Evolutionary conservation across 2,329 filamentous ascomycete species (phyloP).

Genomic region (Nothophoma quercina): DNA sequence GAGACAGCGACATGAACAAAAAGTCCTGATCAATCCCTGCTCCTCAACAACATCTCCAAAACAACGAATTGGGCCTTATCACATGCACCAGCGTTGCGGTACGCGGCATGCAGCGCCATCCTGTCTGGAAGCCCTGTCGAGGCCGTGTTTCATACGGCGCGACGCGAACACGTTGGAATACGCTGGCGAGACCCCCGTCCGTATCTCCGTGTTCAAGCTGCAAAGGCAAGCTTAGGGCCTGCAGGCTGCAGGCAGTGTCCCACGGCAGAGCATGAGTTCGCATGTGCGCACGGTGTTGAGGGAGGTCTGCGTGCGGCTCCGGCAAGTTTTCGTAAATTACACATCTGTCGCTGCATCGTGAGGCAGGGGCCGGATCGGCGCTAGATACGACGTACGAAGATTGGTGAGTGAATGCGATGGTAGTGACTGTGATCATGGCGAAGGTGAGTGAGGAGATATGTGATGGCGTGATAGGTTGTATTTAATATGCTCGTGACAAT

Average conservation of each 20-base stretch:
- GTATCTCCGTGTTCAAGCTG: constrained; percentile 4
- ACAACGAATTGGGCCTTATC: neutral
- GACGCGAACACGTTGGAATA: constrained; percentile 6
- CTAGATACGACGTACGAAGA: too few relatives aligned
- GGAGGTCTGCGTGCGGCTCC: too few relatives aligned
- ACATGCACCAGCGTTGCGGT: constrained; percentile 1
- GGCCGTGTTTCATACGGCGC: neutral
- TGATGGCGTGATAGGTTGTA: too few relatives aligned
- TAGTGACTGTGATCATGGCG: neutral
- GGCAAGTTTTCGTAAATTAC: constrained; percentile 4
- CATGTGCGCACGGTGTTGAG: too few relatives aligned
- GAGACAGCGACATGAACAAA: too few relatives aligned
- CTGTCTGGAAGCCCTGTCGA: too few relatives aligned
- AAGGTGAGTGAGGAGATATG: neutral
- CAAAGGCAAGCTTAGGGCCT: too few relatives aligned
- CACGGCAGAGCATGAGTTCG: too few relatives aligned
- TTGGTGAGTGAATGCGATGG: neutral
- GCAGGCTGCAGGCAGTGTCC: too few relatives aligned
- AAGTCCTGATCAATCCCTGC: neutral
- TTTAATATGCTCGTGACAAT: neutral
- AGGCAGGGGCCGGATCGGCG: constrained; percentile 10
- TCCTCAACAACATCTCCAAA: neutral
- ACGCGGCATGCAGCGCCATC: constrained; percentile 1
- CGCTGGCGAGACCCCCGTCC: constrained; percentile 2
- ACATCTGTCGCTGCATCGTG: neutral